Evolutionary conservation across 139 green algal genomes (phyloP).

Genomic region (Deuterostichococcus epilithicus): DNA sequence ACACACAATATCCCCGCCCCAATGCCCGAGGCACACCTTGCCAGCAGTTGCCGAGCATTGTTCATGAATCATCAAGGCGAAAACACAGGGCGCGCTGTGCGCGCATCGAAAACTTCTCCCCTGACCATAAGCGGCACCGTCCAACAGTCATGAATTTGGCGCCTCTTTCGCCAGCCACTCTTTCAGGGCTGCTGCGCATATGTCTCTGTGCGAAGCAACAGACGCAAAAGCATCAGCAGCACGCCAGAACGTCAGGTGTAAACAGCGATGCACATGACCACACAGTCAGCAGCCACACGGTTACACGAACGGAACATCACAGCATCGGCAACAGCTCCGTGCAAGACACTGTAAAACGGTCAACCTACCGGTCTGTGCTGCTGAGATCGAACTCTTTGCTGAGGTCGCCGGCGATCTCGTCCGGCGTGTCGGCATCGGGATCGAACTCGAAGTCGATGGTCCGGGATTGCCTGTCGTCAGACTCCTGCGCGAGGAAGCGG

Average conservation of each 20-base stretch:
- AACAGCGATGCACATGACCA: neutral
- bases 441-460: slow-evolving; percentile 98
- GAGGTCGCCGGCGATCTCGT: slow-evolving; percentile 91
- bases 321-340: too few relatives aligned
- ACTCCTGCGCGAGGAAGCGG: neutral
- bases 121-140: too few relatives aligned
- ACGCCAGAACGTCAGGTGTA: neutral
- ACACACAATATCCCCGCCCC: neutral
- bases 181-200: slow-evolving; percentile 82
- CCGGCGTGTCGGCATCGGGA: slow-evolving; percentile 80
- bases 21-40: neutral
- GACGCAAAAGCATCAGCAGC: too few relatives aligned
- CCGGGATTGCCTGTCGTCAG: slow-evolving; percentile 22
- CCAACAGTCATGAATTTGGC: too few relatives aligned
- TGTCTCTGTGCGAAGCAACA: slow-evolving; percentile 40
- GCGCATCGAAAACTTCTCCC: too few relatives aligned
- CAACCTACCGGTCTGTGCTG: slow-evolving; percentile 61
- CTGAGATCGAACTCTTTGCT: slow-evolving; percentile 83
- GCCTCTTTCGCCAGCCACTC: slow-evolving; percentile 79
- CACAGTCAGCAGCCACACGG: too few relatives aligned
- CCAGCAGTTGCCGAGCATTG: neutral
- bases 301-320: too few relatives aligned
- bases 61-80: neutral
- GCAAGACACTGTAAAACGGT: too few relatives aligned
- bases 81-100: neutral